Evolutionary conservation across 2,329 filamentous ascomycete species (phyloP), one percentile per base, ranked within the genome.

Genomic region (Ophiocordyceps camponoti-leonardi): DNA sequence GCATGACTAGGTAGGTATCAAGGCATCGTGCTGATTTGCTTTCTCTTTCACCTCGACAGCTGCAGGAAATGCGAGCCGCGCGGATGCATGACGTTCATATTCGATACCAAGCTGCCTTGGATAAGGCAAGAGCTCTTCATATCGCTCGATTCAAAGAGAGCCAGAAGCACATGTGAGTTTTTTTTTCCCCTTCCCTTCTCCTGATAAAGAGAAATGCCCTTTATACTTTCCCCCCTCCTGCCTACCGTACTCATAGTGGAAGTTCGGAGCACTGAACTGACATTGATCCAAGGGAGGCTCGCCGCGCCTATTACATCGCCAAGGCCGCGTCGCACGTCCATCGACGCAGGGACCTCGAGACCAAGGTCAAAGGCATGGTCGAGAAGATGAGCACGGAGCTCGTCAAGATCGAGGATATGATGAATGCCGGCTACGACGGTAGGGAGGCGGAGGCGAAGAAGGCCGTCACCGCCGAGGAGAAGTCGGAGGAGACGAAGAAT

Each of bases 281-380:
- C 23, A 28, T 28, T 28, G 22, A 18, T 20, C 18, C 18, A 12
- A 47, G 45, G 42, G 22, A 26, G 39, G n/a, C 19, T 30, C 23
- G 28, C 2, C 45, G 45, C 4, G 42, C 35, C 18, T 13, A 28
- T 2, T 20, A 26, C 30, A 26, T 42, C 16, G 19, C 20, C 7
- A 41, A 69, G 75, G 65, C 79, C 73, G 13, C 53, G n/a, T 45
- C 54, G 6, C 44, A 53, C 18, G 37, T 49, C 5, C 52, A 61
- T 46, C 50, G 49, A 39, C 54, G 54, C 45, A 51, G 42, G 41
- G 47, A 51, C 1, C 56, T 62, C 12, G 58, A 62, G 45, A 42
- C 35, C 1, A 49, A 48, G 41, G 61, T 62, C 55, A 46, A 48
- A 31, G 47, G 52, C n/a, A 44, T 59, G 23, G 49, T 55, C 6